These are phyloP conservation scores for Aspergillus bertholletiae DNA, from an alignment of 495 filamentous ascomycete genomes.

Conservation along the genomic window DNA sequence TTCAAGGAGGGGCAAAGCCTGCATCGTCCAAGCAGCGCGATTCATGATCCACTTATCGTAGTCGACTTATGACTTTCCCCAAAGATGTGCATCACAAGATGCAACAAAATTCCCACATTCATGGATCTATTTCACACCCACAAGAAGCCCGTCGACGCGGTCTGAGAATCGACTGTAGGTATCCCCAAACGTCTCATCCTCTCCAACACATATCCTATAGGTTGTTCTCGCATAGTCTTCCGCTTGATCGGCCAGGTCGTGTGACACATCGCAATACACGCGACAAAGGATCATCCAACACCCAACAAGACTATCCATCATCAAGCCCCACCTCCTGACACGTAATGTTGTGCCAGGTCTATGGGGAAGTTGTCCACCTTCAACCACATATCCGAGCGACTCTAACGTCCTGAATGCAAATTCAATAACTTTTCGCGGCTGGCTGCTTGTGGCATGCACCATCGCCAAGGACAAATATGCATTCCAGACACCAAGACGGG, in stretches of 20 bases:
- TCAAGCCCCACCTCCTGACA: constrained; percentile 42
- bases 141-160: constrained; percentile 12
- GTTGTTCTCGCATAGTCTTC: constrained; percentile 30
- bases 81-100: neutral
- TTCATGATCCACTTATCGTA: too few species aligned
- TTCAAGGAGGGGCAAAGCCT: too few species aligned
- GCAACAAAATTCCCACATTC: neutral
- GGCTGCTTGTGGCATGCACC: constrained; percentile 3
- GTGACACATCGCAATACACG: constrained; percentile 26
- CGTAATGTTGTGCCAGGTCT: constrained; percentile 13
- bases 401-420: constrained; percentile 27
- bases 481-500: constrained; percentile 25
- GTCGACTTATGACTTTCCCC: too few species aligned
- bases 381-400: constrained; percentile 40
- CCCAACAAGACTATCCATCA: constrained; percentile 22
- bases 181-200: constrained; percentile 38
- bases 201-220: constrained; percentile 40
- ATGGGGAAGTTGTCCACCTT: constrained; percentile 21
- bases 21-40: too few species aligned
- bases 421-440: constrained; percentile 21
- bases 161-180: constrained; percentile 17
- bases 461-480: constrained; percentile 26
- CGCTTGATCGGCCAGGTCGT: constrained; percentile 21
- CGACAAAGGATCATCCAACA: constrained; percentile 33
- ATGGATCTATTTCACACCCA: neutral